Evolutionary conservation across 139 green algal genomes (phyloP).

Genomic region (Nannochloris sp.): DNA sequence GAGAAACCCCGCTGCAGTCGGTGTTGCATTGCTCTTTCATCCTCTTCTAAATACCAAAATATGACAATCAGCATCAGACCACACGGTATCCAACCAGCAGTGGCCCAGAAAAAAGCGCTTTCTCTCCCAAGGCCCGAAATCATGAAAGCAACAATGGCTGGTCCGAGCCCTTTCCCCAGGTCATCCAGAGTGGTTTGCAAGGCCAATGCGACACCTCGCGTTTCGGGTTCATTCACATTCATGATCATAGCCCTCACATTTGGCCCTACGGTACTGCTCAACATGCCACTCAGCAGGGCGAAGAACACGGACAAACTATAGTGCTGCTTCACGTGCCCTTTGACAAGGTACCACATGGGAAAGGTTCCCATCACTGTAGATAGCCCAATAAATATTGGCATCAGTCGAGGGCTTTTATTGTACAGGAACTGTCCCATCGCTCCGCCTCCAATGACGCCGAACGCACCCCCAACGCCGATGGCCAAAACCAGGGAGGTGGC

Average conservation of each 20-base stretch:
- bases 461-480: slow-evolving; percentile 52
- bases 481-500: slow-evolving; percentile 49
- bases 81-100: slow-evolving; percentile 62
- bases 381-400: slow-evolving; percentile 40
- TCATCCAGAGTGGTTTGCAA: slow-evolving; percentile 71
- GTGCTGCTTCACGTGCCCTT: slow-evolving; percentile 29
- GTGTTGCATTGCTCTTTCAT: slow-evolving; percentile 28
- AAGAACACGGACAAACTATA: slow-evolving; percentile 27
- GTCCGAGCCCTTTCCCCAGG: slow-evolving; percentile 64
- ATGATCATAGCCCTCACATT: slow-evolving; percentile 62
- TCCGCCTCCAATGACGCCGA: slow-evolving; percentile 61
- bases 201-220: slow-evolving; percentile 60
- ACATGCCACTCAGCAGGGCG: slow-evolving; percentile 15
- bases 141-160: slow-evolving; percentile 54
- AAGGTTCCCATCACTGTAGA: slow-evolving; percentile 38
- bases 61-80: slow-evolving; percentile 42
- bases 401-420: slow-evolving; percentile 41
- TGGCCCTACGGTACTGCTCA: slow-evolving; percentile 28
- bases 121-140: slow-evolving; percentile 38
- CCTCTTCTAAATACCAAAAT: slow-evolving; percentile 12
- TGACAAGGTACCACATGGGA: slow-evolving; percentile 59
- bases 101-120: slow-evolving; percentile 61
- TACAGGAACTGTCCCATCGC: slow-evolving; percentile 64
- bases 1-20: slow-evolving; percentile 9
- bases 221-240: slow-evolving; percentile 76